Percentiles rank a stretch among this genome's conserved stretches.
These are phyloP conservation scores for Eucalyptus polyanthemos DNA, from an alignment of 345 rosid species.

Conservation along the genomic window DNA sequence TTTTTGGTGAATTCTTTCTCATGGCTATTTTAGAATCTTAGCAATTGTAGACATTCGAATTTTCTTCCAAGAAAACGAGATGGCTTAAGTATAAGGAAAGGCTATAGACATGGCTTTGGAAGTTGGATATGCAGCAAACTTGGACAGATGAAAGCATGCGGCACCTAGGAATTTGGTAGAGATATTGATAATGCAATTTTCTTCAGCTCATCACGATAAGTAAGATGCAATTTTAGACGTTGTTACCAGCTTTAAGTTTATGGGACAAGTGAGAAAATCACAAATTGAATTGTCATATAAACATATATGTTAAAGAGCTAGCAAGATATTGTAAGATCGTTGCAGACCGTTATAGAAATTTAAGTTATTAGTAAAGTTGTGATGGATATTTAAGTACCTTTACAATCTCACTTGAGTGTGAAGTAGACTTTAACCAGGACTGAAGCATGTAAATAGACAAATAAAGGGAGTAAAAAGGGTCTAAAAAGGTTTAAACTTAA, in stretches of 20 bases:
- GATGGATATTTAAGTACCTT: no score
- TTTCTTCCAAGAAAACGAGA: not conserved
- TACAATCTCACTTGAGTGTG: not conserved
- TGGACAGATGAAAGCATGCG: not conserved
- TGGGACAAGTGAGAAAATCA: not conserved
- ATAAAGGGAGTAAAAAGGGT: not conserved
- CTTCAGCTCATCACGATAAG: not conserved
- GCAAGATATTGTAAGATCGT: fast-evolving
- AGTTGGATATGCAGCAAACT: not conserved
- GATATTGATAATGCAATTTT: not conserved
- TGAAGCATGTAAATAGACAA: not conserved
- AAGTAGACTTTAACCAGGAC: no score
- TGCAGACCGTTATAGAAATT: fast-evolving
- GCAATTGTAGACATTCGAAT: not conserved
- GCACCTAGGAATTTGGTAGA: not conserved
- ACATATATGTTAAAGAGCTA: not conserved
- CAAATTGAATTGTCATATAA: not conserved
- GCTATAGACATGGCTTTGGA: not conserved
- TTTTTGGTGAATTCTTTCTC: not conserved
- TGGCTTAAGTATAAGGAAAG: not conserved
- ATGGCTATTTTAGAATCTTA: not conserved
- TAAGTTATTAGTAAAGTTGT: no score
- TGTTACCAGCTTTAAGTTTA: not conserved
- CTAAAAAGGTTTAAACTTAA: no score
- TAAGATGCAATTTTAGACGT: not conserved